Evolutionary conservation across 768 basidiomycete genomes (phyloP), one percentile per base, ranked within the genome.

Genomic region (Termitomyces sp.): DNA sequence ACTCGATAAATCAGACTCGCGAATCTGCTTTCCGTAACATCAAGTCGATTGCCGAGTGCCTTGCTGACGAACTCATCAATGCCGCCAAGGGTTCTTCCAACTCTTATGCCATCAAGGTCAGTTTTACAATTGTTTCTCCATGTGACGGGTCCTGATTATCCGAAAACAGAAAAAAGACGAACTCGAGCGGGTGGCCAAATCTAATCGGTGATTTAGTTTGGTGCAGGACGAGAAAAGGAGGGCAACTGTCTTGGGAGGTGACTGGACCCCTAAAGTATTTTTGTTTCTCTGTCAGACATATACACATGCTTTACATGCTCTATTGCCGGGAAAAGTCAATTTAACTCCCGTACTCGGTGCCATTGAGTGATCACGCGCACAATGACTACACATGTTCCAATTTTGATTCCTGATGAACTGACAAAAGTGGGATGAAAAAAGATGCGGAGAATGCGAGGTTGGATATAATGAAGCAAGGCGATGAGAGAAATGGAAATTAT

Each of bases 1-100:
- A 36, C 13, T 32, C 29, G 36, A 47, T 46, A 56, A 22, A 59
- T 27, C 65, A 97, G 94, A 97, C 96, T 62, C 97, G 97, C 71
- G 97, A 99, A 78, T 98, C 96, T 46, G 94, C 97, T 53, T 99
- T 99, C 94, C 93, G 97, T 77, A 99, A 99, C 79, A 92, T 98
- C 68, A 99, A 99, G 78, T 97, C 94, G 60, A 90, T 99, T 67
- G 94, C 97, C 60, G 96, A 98, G 79, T 98, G 96, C 78, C 84
- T 98, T 53, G 96, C 97, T 59, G 97, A 98, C 73, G 97, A 99
- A 76, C 89, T 98, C 69, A 98, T 98, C 84, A 99, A 99, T 75
- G 97, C 97, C 54, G 97, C 96, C 64, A 98, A 99, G 82, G 97
- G 97, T 63, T 98, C 97, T 50, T 98, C 95, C 69, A 99, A 99